Conservation (phyloP, 2,329 filamentous ascomycete genomes). For the Trichoderma sp. region DNA sequence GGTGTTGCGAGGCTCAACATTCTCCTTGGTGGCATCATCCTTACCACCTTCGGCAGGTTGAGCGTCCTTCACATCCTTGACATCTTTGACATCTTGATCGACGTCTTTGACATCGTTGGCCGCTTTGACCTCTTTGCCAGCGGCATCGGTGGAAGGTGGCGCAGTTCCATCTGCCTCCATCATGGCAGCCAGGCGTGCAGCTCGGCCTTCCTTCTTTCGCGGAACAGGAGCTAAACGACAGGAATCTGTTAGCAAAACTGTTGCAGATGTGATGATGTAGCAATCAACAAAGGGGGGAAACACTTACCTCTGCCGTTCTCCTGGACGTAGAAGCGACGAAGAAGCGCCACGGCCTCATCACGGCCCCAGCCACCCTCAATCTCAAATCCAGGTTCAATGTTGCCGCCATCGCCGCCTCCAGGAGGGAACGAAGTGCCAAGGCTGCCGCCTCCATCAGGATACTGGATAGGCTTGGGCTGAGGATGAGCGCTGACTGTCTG, state of each 20-base stretch:
- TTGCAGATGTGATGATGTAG: neutral
- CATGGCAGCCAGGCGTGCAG: constrained; percentile 52
- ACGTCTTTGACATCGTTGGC: neutral
- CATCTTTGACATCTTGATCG: neutral
- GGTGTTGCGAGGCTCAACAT: neutral
- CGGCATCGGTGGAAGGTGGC: neutral
- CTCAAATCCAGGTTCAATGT: constrained; percentile 74
- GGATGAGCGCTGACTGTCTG: constrained; percentile 42
- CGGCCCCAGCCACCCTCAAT: constrained; percentile 85
- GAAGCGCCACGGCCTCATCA: constrained; percentile 87
- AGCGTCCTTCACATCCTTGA: neutral
- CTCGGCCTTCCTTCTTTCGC: constrained; percentile 54
- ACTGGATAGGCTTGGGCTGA: constrained; percentile 30
- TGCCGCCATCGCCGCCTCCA: constrained; percentile 56
- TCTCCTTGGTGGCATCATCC: neutral
- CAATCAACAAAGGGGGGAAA: neutral
- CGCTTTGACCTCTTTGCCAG: neutral
- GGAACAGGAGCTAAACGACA: constrained; percentile 45
- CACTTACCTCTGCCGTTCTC: constrained; percentile 84
- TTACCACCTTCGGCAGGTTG: neutral
- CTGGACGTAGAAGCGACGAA: constrained; percentile 94
- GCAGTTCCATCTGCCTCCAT: constrained; percentile 43
- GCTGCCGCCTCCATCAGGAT: constrained; percentile 31
- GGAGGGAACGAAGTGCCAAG: constrained; percentile 38
- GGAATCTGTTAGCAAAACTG: constrained; percentile 21